A percentile compares a stretch with the other conserved stretches of the same genome.
phyloP scores from a whole-genome alignment of 345 rosid genomes.

The Garcia nutans region DNA sequence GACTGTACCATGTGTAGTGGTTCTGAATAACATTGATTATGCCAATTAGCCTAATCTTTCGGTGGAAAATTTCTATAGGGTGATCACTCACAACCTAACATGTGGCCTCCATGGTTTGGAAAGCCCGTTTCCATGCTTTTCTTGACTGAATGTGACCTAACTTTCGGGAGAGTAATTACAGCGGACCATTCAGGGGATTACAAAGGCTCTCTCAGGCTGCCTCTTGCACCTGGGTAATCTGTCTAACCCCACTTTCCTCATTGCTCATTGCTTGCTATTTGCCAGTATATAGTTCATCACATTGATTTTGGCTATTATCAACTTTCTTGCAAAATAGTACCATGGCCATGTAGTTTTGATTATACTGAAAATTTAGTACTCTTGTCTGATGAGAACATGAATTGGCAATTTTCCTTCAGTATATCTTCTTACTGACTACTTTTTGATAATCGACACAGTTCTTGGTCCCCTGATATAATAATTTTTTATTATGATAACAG shows the following conservation, averaged over 20 bases:
- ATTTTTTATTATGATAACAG: slow-evolving; percentile 34
- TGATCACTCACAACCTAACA: slow-evolving; percentile 84
- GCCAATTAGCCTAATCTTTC: slow-evolving; percentile 10
- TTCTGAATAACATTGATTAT: neutral
- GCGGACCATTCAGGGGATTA: slow-evolving; percentile 70
- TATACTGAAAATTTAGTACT: neutral
- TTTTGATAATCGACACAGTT: neutral
- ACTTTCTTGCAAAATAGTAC: neutral
- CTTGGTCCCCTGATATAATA: neutral
- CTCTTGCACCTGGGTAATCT: slow-evolving; percentile 78
- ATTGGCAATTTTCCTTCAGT: neutral
- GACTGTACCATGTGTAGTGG: slow-evolving; percentile 3
- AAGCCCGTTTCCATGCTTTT: slow-evolving; percentile 66
- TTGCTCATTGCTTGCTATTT: neutral
- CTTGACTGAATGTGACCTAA: slow-evolving; percentile 77
- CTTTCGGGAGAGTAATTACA: slow-evolving; percentile 67
- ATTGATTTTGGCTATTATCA: neutral
- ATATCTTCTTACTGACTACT: neutral
- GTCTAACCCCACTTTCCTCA: slow-evolving; percentile 10
- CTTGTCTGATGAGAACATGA: neutral
- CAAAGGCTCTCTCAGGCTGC: slow-evolving; percentile 78
- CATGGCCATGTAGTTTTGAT: neutral
- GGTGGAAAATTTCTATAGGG: slow-evolving; percentile 46
- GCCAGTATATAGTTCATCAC: neutral
- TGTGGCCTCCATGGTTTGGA: slow-evolving; percentile 75